These are phyloP conservation scores for Excoecaria agallocha DNA, from an alignment of 345 rosid species.

Conservation along the genomic window DNA sequence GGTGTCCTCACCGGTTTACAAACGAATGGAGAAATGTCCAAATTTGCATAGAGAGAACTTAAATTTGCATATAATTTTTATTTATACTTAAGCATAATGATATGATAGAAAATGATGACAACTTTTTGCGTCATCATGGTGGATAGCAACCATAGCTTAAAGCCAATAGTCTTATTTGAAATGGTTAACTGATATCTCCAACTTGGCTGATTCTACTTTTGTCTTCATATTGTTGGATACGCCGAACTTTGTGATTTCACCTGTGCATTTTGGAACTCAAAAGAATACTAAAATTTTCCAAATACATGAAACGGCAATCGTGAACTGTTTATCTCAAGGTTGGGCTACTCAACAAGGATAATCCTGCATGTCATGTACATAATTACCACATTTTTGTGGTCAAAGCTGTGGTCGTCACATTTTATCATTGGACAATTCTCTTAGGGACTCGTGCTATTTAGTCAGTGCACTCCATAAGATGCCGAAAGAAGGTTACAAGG, in stretches of 20 bases:
- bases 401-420: not conserved
- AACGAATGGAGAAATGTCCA: slow-evolving; percentile 11
- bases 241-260: slow-evolving; percentile 3
- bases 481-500: no score
- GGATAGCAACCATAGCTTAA: not conserved
- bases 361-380: not conserved
- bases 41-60: not conserved
- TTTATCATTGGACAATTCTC: not conserved
- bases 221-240: slow-evolving; percentile 3
- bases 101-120: slow-evolving; percentile 10
- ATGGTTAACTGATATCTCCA: not conserved
- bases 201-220: slow-evolving; percentile 10
- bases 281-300: not conserved
- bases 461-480: no score
- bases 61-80: not conserved
- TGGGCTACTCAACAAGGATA: not conserved
- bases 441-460: no score
- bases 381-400: not conserved
- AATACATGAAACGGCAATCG: not conserved
- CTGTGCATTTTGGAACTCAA: not conserved
- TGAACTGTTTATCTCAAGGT: no score
- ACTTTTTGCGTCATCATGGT: slow-evolving; percentile 2
- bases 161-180: not conserved
- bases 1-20: not conserved
- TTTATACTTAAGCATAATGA: slow-evolving; percentile 9